phyloP scores from a whole-genome alignment of 768 basidiomycete genomes.

The Infundibulicybe gibba region DNA sequence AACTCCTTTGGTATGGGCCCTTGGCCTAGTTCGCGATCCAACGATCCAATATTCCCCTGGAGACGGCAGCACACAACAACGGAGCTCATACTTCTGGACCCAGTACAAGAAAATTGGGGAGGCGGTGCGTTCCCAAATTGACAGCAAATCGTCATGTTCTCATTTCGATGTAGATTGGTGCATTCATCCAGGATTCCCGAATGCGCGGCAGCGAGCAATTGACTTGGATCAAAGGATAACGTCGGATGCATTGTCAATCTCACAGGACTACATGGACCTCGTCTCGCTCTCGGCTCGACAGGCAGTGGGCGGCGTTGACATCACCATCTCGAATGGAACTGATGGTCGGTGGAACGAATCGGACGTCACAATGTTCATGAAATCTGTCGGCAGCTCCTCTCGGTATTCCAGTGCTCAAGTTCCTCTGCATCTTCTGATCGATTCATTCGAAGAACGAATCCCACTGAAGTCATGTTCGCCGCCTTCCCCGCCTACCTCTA shows the following conservation, averaged over 20 bases:
- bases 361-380: constrained; percentile 54
- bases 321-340: constrained; percentile 46
- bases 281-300: constrained; percentile 53
- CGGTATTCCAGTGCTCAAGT: constrained; percentile 1
- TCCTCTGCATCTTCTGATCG: too few species aligned
- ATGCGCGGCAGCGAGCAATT: constrained; percentile 39
- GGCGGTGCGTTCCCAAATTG: constrained; percentile 21
- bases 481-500: too few species aligned
- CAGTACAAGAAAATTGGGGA: constrained; percentile 29
- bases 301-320: constrained; percentile 47
- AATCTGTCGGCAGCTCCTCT: constrained; percentile 28
- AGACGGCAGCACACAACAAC: constrained; percentile 31
- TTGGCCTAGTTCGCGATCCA: constrained; percentile 50
- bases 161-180: constrained; percentile 25
- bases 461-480: too few species aligned
- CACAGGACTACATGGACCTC: constrained; percentile 44
- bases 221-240: constrained; percentile 47
- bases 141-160: background rate
- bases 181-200: constrained; percentile 40
- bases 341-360: constrained; percentile 46
- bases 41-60: constrained; percentile 41
- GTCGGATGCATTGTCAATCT: constrained; percentile 43
- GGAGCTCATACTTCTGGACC: constrained; percentile 44
- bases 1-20: constrained; percentile 35
- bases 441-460: too few species aligned